Conservation (phyloP, 495 filamentous ascomycete genomes). For the Recurvomyces mirabilis region DNA sequence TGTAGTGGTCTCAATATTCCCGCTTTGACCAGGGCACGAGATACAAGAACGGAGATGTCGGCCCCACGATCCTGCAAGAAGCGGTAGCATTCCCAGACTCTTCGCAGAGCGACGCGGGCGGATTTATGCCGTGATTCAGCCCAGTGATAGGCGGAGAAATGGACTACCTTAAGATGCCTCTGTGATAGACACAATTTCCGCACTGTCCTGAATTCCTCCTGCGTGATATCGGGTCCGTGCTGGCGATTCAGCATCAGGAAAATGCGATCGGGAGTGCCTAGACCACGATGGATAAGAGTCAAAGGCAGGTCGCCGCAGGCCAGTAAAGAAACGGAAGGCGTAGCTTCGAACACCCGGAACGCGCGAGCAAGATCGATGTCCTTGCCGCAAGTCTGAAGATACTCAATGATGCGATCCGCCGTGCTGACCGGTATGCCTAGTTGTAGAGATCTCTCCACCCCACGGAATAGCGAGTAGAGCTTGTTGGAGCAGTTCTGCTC, state of each 20-base stretch:
- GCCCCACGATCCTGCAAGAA: conserved; percentile 22
- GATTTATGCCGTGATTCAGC: conserved; percentile 10
- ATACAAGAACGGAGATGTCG: conserved; percentile 11
- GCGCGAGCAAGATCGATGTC: too few relatives aligned
- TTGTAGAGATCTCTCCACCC: too few relatives aligned
- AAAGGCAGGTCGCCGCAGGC: conserved; percentile 6
- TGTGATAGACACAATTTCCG: not conserved
- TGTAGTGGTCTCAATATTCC: conserved; percentile 24
- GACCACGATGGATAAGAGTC: conserved; percentile 8
- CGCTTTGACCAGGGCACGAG: conserved; percentile 21
- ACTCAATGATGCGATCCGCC: too few relatives aligned
- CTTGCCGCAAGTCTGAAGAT: too few relatives aligned
- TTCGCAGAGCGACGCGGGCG: conserved; percentile 19
- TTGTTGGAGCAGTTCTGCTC: too few relatives aligned
- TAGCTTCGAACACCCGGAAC: conserved; percentile 1
- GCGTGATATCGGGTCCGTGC: not conserved
- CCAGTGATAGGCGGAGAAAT: conserved; percentile 24
- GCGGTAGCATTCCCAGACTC: conserved; percentile 23
- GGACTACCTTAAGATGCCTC: conserved; percentile 15
- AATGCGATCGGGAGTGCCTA: conserved; percentile 6
- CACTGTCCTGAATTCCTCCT: not conserved
- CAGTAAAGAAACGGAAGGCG: not conserved
- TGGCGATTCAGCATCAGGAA: conserved; percentile 9
- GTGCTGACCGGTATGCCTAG: too few relatives aligned
- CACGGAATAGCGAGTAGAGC: too few relatives aligned